Conservation (phyloP, 768 basidiomycete genomes). For the Rhizopogon sp. region DNA sequence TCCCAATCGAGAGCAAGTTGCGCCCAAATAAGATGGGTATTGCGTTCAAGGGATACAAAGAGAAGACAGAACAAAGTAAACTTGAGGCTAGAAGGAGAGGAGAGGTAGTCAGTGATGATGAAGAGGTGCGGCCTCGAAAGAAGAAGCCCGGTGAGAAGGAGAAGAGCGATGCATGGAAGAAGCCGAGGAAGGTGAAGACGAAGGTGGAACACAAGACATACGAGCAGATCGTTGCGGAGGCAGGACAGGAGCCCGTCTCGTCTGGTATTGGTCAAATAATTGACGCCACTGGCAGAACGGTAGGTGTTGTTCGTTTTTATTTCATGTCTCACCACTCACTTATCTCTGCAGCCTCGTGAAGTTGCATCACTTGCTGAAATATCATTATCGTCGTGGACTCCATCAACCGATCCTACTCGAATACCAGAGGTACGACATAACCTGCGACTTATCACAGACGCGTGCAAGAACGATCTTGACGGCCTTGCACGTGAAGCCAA, state of each 20-base stretch:
- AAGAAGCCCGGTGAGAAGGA: constrained; percentile 43
- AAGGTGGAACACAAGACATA: constrained; percentile 95
- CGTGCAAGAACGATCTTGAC: constrained; percentile 79
- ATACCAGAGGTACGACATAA: constrained; percentile 98
- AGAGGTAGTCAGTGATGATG: constrained; percentile 71
- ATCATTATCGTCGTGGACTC: constrained; percentile 75
- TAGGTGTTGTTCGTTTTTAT: constrained; percentile 33
- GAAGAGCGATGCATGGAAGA: constrained; percentile 80
- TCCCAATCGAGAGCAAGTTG: constrained; percentile 80
- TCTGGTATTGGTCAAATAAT: constrained; percentile 81
- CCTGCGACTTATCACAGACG: constrained; percentile 78
- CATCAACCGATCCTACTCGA: constrained; percentile 79
- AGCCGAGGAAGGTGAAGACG: constrained; percentile 77
- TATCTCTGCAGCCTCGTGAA: constrained; percentile 63
- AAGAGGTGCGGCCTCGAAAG: constrained; percentile 25
- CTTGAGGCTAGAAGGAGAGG: constrained; percentile 73
- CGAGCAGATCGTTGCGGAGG: constrained; percentile 90
- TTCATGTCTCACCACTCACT: constrained; percentile 1
- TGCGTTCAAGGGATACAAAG: constrained; percentile 81
- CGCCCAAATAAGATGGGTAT: constrained; percentile 86
- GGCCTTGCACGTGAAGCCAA: constrained; percentile 89
- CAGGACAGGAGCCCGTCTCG: constrained; percentile 53
- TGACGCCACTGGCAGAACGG: constrained; percentile 91
- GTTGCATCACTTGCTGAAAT: constrained; percentile 81
- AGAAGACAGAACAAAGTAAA: constrained; percentile 83